phyloP scores from a whole-genome alignment of 1,284 basidiomycete species.

The Ganoderma sinense region DNA sequence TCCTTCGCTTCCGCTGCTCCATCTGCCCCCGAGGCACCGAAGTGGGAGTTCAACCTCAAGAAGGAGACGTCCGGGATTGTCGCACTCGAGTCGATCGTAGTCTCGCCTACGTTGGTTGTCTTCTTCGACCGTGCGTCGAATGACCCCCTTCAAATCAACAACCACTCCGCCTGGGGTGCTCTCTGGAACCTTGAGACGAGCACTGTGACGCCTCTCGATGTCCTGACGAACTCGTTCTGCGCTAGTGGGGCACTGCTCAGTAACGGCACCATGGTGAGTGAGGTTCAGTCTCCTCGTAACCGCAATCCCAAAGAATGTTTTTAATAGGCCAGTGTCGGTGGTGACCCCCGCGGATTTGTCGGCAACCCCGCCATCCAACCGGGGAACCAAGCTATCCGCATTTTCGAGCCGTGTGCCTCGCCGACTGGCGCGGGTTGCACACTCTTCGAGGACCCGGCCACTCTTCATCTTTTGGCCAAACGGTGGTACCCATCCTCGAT shows the following conservation, averaged over 20 bases:
- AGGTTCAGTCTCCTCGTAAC: neutral
- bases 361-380: conserved; percentile 35
- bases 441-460: conserved; percentile 48
- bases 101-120: conserved; percentile 52
- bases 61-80: conserved; percentile 53
- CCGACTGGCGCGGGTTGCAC: conserved; percentile 47
- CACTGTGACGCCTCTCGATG: conserved; percentile 62
- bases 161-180: conserved; percentile 73
- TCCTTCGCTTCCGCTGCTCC: conserved; percentile 17
- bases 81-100: conserved; percentile 56
- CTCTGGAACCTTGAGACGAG: conserved; percentile 53
- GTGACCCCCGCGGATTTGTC: conserved; percentile 51
- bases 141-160: conserved; percentile 62
- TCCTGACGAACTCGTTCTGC: conserved; percentile 75
- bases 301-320: too few relatives aligned
- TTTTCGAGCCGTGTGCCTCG: conserved; percentile 48
- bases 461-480: conserved; percentile 41
- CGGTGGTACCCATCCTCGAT: conserved; percentile 55
- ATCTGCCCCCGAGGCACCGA: conserved; percentile 25
- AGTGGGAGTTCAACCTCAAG: conserved; percentile 39
- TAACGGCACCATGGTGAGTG: conserved; percentile 54
- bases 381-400: conserved; percentile 41
- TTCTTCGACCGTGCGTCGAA: conserved; percentile 56
- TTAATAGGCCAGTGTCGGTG: conserved; percentile 50
- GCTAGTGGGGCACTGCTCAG: conserved; percentile 61